Percentiles rank a stretch among this genome's conserved stretches.
phyloP scores from a whole-genome alignment of 1,139 yeast genomes.

The Debaryomyces robertsiae region DNA sequence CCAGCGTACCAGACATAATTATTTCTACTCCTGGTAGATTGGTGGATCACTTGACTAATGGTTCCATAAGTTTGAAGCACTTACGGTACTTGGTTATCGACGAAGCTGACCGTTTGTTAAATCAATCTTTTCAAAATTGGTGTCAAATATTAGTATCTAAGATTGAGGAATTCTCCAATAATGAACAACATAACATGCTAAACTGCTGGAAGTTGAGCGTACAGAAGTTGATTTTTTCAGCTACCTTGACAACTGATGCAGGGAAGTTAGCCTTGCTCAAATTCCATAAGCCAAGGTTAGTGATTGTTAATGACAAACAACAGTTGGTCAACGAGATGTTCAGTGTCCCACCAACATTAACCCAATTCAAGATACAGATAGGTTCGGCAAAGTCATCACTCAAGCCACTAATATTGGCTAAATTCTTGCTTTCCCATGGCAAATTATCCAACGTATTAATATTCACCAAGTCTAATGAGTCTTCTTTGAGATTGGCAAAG shows the following conservation, averaged over 20 bases:
- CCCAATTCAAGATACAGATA: slow-evolving; percentile 52
- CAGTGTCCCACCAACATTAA: slow-evolving; percentile 56
- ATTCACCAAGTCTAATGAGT: slow-evolving; percentile 85
- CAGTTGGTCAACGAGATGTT: slow-evolving; percentile 54
- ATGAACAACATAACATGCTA: slow-evolving; percentile 23
- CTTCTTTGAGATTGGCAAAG: slow-evolving; percentile 73
- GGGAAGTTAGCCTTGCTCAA: slow-evolving; percentile 76
- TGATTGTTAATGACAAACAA: slow-evolving; percentile 65
- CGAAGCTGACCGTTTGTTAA: slow-evolving; percentile 90
- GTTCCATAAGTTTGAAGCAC: slow-evolving; percentile 43
- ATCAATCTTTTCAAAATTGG: slow-evolving; percentile 96
- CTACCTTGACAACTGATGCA: slow-evolving; percentile 92
- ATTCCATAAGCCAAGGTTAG: slow-evolving; percentile 67
- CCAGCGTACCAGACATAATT: slow-evolving; percentile 70
- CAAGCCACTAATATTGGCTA: slow-evolving; percentile 74
- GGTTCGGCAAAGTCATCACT: slow-evolving; percentile 59
- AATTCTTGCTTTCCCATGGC: slow-evolving; percentile 44
- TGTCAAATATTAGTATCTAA: slow-evolving; percentile 62
- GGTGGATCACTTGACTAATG: slow-evolving; percentile 73
- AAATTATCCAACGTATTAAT: slow-evolving; percentile 51
- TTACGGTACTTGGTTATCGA: slow-evolving; percentile 79
- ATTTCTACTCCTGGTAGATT: slow-evolving; percentile 92
- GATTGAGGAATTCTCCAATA: slow-evolving; percentile 35
- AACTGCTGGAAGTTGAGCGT: slow-evolving; percentile 32
- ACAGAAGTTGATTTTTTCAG: slow-evolving; percentile 79